phyloP scores from a whole-genome alignment of 345 rosid species.

The Lumnitzera littorea region DNA sequence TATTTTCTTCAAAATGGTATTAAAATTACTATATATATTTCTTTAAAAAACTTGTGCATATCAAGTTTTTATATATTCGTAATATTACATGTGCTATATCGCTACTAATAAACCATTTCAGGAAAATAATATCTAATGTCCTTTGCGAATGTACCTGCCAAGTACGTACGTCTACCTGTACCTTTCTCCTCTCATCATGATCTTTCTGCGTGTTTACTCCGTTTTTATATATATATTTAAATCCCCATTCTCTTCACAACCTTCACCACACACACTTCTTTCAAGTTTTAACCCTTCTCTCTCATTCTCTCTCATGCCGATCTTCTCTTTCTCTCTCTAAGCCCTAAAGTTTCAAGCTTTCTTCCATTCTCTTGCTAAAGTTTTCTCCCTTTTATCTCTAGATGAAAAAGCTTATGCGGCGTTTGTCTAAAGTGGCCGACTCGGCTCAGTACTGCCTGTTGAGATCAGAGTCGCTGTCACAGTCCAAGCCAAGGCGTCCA shows the following conservation, averaged over 20 bases:
- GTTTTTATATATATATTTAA: background rate
- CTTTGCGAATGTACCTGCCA: constrained; percentile 37
- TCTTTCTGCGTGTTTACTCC: constrained; percentile 16
- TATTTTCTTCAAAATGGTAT: too few relatives aligned
- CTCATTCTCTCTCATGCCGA: constrained; percentile 5
- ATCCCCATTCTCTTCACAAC: background rate
- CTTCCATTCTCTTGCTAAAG: constrained; percentile 5
- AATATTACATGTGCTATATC: too few relatives aligned
- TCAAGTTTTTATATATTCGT: too few relatives aligned
- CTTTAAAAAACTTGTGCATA: too few relatives aligned
- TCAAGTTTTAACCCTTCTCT: constrained; percentile 10
- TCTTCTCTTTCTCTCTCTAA: constrained; percentile 8
- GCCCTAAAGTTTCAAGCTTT: background rate
- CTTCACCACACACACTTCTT: background rate
- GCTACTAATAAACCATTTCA: too few relatives aligned
- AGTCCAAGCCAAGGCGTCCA: constrained; percentile 9
- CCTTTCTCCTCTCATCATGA: constrained; percentile 17
- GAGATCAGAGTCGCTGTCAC: constrained; percentile 28
- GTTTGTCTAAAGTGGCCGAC: constrained; percentile 83
- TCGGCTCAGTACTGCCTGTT: constrained; percentile 79
- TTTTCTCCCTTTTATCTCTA: background rate
- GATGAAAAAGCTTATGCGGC: constrained; percentile 90
- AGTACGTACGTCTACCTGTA: constrained; percentile 37
- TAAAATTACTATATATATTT: too few relatives aligned
- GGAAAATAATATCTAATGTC: too few relatives aligned